Conservation (phyloP, 495 filamentous ascomycete genomes). For the Thermothielavioides terrestris region DNA sequence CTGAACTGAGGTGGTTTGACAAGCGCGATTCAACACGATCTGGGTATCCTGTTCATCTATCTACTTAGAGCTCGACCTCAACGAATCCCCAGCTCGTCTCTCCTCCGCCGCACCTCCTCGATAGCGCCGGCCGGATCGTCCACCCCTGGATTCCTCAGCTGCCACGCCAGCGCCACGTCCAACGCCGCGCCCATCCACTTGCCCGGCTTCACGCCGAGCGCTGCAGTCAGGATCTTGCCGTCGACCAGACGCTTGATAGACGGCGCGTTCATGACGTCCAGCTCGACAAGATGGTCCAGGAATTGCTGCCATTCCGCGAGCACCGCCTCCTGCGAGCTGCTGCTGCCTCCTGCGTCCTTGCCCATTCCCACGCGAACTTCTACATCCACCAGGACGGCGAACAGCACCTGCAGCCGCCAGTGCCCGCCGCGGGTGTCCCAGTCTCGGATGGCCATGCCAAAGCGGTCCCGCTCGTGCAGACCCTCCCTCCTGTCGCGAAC, state of each 20-base stretch:
- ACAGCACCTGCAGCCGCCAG: conserved; percentile 70
- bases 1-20: too few species aligned
- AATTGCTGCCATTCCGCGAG: conserved; percentile 46
- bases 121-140: conserved; percentile 54
- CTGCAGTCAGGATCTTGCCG: conserved; percentile 55
- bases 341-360: conserved; percentile 2
- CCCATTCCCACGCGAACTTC: conserved; percentile 28
- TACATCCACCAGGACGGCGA: conserved; percentile 59
- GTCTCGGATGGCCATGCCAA: conserved; percentile 69
- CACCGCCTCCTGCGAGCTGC: conserved; percentile 21
- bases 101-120: conserved; percentile 50
- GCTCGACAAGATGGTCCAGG: conserved; percentile 43
- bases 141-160: conserved; percentile 65
- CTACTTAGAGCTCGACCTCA: background rate
- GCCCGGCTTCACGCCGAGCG: conserved; percentile 54
- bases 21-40: background rate
- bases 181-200: conserved; percentile 71
- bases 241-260: conserved; percentile 53
- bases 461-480: conserved; percentile 31
- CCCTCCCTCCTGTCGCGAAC: conserved; percentile 32
- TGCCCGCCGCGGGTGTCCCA: conserved; percentile 55
- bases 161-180: conserved; percentile 70
- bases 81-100: conserved; percentile 47
- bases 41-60: background rate
- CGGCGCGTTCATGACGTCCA: conserved; percentile 44